Evolutionary conservation across 352 stramenopile genomes (phyloP).

Genomic region (Phytophthora pseudosyringae): DNA sequence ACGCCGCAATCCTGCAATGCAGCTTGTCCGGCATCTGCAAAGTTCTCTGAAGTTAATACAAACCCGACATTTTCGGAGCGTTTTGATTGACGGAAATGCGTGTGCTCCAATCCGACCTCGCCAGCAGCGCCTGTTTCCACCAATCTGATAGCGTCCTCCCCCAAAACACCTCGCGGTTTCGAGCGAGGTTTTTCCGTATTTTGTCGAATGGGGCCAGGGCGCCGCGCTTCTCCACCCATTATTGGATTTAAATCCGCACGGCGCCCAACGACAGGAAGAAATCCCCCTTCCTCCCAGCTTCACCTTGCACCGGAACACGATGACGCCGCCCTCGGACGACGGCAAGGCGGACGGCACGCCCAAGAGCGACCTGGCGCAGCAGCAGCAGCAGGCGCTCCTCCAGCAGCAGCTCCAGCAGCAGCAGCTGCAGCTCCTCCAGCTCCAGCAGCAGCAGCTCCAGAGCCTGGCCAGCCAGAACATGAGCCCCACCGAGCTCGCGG

Average conservation of each 20-base stretch:
- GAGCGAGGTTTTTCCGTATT: slow-evolving; percentile 40
- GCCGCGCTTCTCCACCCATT: slow-evolving; percentile 43
- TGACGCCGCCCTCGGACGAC: slow-evolving; percentile 40
- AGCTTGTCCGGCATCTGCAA: too few relatives aligned
- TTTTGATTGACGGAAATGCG: too few relatives aligned
- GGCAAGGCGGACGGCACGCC: slow-evolving; percentile 24
- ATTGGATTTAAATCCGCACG: slow-evolving; percentile 71
- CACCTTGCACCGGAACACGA: slow-evolving; percentile 26
- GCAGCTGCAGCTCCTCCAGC: slow-evolving; percentile 53
- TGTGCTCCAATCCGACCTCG: slow-evolving; percentile 32
- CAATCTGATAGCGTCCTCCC: slow-evolving; percentile 31
- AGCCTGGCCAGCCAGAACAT: slow-evolving; percentile 59
- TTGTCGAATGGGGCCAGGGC: slow-evolving; percentile 45
- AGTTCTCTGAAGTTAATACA: too few relatives aligned
- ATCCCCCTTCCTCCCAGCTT: slow-evolving; percentile 36
- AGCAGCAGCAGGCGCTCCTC: slow-evolving; percentile 37
- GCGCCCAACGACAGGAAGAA: slow-evolving; percentile 73
- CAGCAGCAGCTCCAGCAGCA: slow-evolving; percentile 48
- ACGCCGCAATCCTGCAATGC: too few relatives aligned
- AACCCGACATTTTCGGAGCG: too few relatives aligned
- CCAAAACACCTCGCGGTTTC: slow-evolving; percentile 18
- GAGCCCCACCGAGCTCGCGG: slow-evolving; percentile 58
- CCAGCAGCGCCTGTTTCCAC: slow-evolving; percentile 27
- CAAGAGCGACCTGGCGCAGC: slow-evolving; percentile 37
- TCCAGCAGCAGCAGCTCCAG: slow-evolving; percentile 75